Conservation (phyloP, 1,139 yeast species). For the Scheffersomyces parashehatae region DNA sequence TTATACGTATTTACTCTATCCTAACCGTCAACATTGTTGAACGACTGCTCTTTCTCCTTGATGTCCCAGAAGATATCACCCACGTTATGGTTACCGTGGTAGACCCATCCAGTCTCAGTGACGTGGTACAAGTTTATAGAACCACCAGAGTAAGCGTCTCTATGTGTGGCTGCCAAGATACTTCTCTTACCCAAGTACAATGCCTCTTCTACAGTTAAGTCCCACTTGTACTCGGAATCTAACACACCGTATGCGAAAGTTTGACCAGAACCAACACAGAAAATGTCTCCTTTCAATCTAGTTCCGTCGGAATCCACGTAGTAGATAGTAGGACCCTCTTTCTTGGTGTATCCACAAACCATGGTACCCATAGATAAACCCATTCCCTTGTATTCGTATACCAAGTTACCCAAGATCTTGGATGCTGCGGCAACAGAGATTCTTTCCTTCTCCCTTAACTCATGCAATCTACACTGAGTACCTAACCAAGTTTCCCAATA, state of each 20-base stretch:
- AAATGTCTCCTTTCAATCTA: conserved; percentile 88
- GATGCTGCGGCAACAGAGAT: conserved; percentile 97
- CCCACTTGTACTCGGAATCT: conserved; percentile 91
- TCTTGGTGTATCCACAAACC: conserved; percentile 95
- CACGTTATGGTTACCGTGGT: conserved; percentile 93
- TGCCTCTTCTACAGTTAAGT: conserved; percentile 87
- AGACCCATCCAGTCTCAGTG: conserved; percentile 91
- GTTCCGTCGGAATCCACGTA: conserved; percentile 98
- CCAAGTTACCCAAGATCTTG: conserved; percentile 86
- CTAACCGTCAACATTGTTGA: conserved; percentile 79
- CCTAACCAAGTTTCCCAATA: conserved; percentile 99
- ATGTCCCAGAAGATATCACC: conserved; percentile 92
- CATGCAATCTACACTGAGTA: conserved; percentile 93
- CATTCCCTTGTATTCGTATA: conserved; percentile 93
- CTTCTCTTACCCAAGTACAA: conserved; percentile 92
- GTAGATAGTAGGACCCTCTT: conserved; percentile 93
- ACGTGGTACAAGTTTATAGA: conserved; percentile 91
- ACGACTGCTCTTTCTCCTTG: conserved; percentile 84
- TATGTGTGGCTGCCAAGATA: conserved; percentile 95
- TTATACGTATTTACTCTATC: background rate
- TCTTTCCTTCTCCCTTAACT: conserved; percentile 89
- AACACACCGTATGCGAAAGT: conserved; percentile 99
- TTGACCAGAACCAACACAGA: conserved; percentile 99
- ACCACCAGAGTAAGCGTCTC: conserved; percentile 99
- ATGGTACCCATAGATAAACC: conserved; percentile 99